Evolutionary conservation across 1,139 yeast species (phyloP), one percentile per base, ranked within the genome.

Genomic region (Kodamaea plutei): DNA sequence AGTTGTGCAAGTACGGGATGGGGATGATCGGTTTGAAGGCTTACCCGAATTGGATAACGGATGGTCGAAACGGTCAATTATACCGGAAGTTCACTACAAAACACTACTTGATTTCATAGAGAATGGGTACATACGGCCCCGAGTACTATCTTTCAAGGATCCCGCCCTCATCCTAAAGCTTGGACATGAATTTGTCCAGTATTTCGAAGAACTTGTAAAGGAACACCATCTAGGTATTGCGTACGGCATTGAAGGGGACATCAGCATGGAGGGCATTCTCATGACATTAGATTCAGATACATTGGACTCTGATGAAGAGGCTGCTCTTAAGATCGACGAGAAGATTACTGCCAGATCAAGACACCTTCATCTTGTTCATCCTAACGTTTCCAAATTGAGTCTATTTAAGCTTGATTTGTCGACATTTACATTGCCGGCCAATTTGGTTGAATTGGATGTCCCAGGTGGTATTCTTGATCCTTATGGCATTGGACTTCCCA

Each of bases 1-100:
- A 18, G 20, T 18, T 9, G 20, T 18, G 20, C 10, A 18, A 18
- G n/a, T 18, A 18, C 20, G 20, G n/a, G 20, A 18, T 18, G 20
- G n/a, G 4, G 10, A 8, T 8, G 20, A 18, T 18, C 20, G n/a
- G 10, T 18, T 8, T 10, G 20, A 18, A 18, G 20, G 20, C 10
- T 10, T 18, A 4, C 20, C 20, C 4, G 20, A 18, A 8, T n/a
- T n/a, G n/a, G 8, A 17, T 8, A 18, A 18, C n/a, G 8, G 4
- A 18, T 18, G 20, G 20, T 18, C 20, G 3, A 18, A 18, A 5
- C 8, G 4, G 10, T 8, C 20, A 9, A 4, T 10, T 10, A 5
- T 18, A 8, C 20, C 20, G 4, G 20, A 18, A 18, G 8, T 18
- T 8, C 20, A 18, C 20, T 18, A 18, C 20, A 18, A 18, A 10